Conservation (phyloP, 306 rosid species). For the Lathyrus tuberosus region DNA sequence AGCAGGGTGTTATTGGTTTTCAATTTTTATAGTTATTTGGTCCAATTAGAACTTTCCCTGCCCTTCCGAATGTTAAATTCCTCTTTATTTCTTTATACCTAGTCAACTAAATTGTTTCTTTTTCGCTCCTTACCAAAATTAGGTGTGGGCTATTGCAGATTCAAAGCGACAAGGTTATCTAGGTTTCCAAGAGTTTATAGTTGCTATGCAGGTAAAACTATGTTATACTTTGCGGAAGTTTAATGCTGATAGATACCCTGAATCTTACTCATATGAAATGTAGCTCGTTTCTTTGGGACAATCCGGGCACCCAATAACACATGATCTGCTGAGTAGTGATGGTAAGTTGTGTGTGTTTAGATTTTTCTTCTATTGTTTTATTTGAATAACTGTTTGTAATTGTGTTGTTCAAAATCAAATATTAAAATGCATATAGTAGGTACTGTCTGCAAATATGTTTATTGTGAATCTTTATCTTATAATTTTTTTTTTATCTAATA, state of each 20-base stretch:
- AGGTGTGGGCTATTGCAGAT: slow-evolving; percentile 98
- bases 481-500: background rate
- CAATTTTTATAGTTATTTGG: background rate
- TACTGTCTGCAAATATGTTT: slow-evolving; percentile 19
- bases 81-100: background rate
- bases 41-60: slow-evolving; percentile 26
- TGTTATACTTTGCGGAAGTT: background rate
- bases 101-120: slow-evolving; percentile 31
- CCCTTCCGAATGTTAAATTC: background rate
- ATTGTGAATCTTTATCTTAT: background rate
- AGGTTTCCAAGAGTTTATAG: slow-evolving; percentile 77
- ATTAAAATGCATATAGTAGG: slow-evolving; percentile 12
- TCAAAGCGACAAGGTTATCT: slow-evolving; percentile 93
- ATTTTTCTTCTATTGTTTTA: slow-evolving; percentile 25
- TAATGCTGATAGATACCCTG: slow-evolving; percentile 24
- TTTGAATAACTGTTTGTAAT: slow-evolving; percentile 23
- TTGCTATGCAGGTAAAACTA: slow-evolving; percentile 79
- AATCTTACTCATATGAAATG: slow-evolving; percentile 34
- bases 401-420: slow-evolving; percentile 13
- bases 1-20: slow-evolving; percentile 26
- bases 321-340: slow-evolving; percentile 43
- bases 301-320: slow-evolving; percentile 46
- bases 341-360: slow-evolving; percentile 37
- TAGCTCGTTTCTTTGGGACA: slow-evolving; percentile 48
- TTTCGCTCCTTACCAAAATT: slow-evolving; percentile 28